These are phyloP conservation scores for Debaryomyces subglobosus DNA, from an alignment of 1,139 yeast genomes.

Conservation along the genomic window DNA sequence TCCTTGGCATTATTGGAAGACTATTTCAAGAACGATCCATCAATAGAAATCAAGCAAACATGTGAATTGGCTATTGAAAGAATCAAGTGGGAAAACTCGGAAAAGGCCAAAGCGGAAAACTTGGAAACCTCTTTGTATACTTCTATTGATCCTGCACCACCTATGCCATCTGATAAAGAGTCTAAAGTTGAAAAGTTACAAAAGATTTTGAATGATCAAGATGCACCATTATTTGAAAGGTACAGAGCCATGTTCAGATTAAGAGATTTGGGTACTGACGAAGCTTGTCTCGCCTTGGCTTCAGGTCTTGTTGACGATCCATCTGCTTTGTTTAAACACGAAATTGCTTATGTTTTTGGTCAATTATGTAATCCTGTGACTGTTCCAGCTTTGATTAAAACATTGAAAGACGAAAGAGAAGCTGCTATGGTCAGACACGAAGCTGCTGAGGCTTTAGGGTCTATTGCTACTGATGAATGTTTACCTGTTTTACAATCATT, in stretches of 20 bases:
- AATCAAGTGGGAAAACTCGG: conserved; percentile 88
- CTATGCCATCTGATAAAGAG: conserved; percentile 68
- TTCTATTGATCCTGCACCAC: conserved; percentile 98
- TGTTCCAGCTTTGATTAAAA: conserved; percentile 84
- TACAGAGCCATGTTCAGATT: conserved; percentile 98
- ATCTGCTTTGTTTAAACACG: conserved; percentile 94
- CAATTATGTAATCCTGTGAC: conserved; percentile 94
- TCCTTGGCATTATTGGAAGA: conserved; percentile 70
- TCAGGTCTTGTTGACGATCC: conserved; percentile 79
- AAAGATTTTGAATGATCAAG: conserved; percentile 71
- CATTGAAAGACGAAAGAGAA: conserved; percentile 73
- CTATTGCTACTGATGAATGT: conserved; percentile 96
- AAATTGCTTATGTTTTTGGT: conserved; percentile 97
- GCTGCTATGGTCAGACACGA: conserved; percentile 99
- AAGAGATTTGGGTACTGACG: conserved; percentile 91
- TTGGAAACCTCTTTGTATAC: conserved; percentile 78
- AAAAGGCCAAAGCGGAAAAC: conserved; percentile 60
- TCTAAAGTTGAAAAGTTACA: conserved; percentile 64
- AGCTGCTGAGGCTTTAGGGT: conserved; percentile 98
- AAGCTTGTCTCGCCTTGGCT: conserved; percentile 90
- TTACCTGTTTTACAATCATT: conserved; percentile 82
- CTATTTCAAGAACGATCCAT: conserved; percentile 72
- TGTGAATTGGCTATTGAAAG: conserved; percentile 96
- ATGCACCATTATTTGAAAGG: conserved; percentile 82
- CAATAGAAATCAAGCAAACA: conserved; percentile 90